A percentile compares a stretch with the other conserved stretches of the same genome.
phyloP scores from a whole-genome alignment of 371 early-diverging fungal species.

The Gilbertella persicaria region DNA sequence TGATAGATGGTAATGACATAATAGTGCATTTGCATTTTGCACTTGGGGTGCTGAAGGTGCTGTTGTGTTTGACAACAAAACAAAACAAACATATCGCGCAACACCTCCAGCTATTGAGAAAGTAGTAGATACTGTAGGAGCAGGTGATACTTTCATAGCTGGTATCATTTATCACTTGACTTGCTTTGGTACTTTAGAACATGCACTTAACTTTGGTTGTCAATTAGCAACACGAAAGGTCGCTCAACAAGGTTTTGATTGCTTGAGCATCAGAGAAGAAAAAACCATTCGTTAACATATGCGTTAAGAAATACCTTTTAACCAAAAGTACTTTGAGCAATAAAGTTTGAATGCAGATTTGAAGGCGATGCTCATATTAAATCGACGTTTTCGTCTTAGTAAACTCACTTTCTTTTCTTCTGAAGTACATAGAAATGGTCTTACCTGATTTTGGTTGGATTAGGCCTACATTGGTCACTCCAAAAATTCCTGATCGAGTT shows the following conservation, averaged over 20 bases:
- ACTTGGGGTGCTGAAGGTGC: slow-evolving; percentile 66
- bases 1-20: background rate
- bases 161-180: slow-evolving; percentile 49
- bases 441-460: too few species aligned
- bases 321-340: too few species aligned
- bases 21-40: slow-evolving; percentile 55
- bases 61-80: slow-evolving; percentile 39
- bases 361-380: too few species aligned
- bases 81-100: slow-evolving; percentile 39
- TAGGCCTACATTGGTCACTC: too few species aligned
- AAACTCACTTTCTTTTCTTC: too few species aligned
- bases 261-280: too few species aligned
- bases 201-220: slow-evolving; percentile 50
- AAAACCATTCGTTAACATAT: too few species aligned
- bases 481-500: too few species aligned
- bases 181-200: background rate
- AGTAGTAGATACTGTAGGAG: slow-evolving; percentile 65
- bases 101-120: slow-evolving; percentile 39
- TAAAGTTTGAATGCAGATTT: too few species aligned
- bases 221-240: slow-evolving; percentile 65
- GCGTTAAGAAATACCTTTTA: too few species aligned
- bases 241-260: slow-evolving; percentile 63
- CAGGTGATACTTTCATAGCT: slow-evolving; percentile 74
- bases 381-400: too few species aligned
- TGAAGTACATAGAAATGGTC: too few species aligned